These are phyloP conservation scores for Aureobasidium sp. DNA, from an alignment of 2,329 filamentous ascomycete genomes.

Conservation along the genomic window DNA sequence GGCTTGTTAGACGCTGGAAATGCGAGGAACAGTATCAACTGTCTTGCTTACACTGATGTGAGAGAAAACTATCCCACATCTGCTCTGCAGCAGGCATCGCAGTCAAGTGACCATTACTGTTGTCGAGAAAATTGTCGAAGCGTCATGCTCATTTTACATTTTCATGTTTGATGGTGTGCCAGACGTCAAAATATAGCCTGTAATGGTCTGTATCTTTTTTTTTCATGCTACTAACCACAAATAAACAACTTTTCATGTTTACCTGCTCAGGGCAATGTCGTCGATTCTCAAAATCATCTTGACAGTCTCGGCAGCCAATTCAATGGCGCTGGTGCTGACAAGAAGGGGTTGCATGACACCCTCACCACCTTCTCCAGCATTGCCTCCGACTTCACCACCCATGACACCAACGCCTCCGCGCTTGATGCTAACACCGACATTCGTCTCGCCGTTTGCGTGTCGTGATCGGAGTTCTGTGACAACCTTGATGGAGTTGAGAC, in stretches of 20 bases:
- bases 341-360: conserved; percentile 89
- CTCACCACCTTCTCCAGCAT: conserved; percentile 27
- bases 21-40: no score
- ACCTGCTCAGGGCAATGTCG: conserved; percentile 51
- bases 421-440: conserved; percentile 96
- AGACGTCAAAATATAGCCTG: conserved; percentile 12
- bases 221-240: not conserved
- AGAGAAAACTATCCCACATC: no score
- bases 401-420: conserved; percentile 94
- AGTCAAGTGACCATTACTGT: no score
- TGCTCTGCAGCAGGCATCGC: no score
- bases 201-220: not conserved
- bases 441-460: conserved; percentile 91
- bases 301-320: conserved; percentile 94
- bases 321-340: conserved; percentile 94
- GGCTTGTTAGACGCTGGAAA: no score
- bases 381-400: conserved; percentile 50
- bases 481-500: conserved; percentile 96
- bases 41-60: no score
- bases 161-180: not conserved
- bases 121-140: no score
- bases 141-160: conserved; percentile 13
- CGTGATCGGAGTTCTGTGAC: conserved; percentile 91
- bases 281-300: conserved; percentile 81
- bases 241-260: conserved; percentile 15